Evolutionary conservation across 2,329 filamentous ascomycete genomes (phyloP).

Genomic region (Lachnellula suecica): DNA sequence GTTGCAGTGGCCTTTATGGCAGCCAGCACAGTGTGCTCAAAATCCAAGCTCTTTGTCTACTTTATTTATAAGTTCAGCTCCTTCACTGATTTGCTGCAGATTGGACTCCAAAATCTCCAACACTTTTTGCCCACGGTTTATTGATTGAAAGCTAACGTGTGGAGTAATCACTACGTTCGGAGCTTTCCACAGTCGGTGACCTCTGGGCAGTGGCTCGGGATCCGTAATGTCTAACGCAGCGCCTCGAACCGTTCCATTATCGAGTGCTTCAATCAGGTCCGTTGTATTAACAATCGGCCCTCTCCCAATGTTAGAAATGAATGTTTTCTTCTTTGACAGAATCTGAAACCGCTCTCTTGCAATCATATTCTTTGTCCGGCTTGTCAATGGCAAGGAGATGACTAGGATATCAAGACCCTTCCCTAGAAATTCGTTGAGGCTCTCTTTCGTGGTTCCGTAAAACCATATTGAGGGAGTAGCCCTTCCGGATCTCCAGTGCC

Average conservation of each 20-base stretch:
- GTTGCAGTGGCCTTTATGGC: too few relatives aligned
- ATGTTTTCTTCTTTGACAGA: slow-evolving; percentile 42
- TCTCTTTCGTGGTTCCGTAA: slow-evolving; percentile 32
- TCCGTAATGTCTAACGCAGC: slow-evolving; percentile 69
- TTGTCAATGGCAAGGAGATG: slow-evolving; percentile 37
- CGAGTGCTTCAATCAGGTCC: slow-evolving; percentile 55
- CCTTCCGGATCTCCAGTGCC: slow-evolving; percentile 47
- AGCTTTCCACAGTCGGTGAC: slow-evolving; percentile 61
- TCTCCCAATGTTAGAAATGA: slow-evolving; percentile 63
- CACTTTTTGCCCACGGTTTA: slow-evolving; percentile 53
- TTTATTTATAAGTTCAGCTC: slow-evolving; percentile 58
- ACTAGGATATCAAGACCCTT: slow-evolving; percentile 38
- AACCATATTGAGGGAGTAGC: slow-evolving; percentile 37
- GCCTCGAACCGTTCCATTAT: slow-evolving; percentile 51
- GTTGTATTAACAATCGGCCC: slow-evolving; percentile 60
- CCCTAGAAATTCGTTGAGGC: slow-evolving; percentile 34
- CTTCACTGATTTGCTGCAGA: slow-evolving; percentile 49
- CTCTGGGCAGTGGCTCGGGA: slow-evolving; percentile 61
- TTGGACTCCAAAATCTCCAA: slow-evolving; percentile 60
- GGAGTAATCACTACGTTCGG: slow-evolving; percentile 64
- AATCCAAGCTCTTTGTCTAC: slow-evolving; percentile 57
- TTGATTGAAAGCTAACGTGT: slow-evolving; percentile 58
- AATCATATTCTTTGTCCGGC: slow-evolving; percentile 38
- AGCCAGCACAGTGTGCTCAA: too few relatives aligned
- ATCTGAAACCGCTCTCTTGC: slow-evolving; percentile 38